phyloP scores from a whole-genome alignment of 2,329 filamentous ascomycete species.

The Tetracladium maxilliforme region DNA sequence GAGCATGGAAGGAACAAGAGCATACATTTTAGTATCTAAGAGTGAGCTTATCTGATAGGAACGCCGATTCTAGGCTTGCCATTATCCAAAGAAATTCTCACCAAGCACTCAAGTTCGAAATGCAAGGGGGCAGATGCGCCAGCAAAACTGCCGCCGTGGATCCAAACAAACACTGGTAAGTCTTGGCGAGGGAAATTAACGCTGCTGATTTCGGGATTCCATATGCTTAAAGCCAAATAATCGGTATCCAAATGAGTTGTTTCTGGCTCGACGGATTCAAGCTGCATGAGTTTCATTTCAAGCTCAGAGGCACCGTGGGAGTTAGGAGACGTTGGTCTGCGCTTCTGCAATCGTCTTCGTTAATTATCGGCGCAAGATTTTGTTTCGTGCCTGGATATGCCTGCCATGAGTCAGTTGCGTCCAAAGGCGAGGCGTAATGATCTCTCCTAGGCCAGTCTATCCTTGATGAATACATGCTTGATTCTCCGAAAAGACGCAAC shows the following conservation, averaged over 20 bases:
- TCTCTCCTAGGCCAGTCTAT: slow-evolving; percentile 17
- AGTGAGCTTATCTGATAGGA: no score
- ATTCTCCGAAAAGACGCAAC: slow-evolving; percentile 20
- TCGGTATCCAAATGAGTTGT: no score
- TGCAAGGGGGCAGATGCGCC: slow-evolving; percentile 36
- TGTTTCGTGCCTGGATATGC: slow-evolving; percentile 11
- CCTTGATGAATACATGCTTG: slow-evolving; percentile 18
- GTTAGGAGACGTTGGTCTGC: slow-evolving; percentile 30
- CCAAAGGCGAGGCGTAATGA: slow-evolving; percentile 12
- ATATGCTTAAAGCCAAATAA: no score
- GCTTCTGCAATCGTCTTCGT: slow-evolving; percentile 25
- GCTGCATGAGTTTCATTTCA: no score
- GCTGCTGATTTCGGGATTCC: slow-evolving; percentile 33
- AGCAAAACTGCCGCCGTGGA: slow-evolving; percentile 35
- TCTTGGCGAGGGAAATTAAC: slow-evolving; percentile 17
- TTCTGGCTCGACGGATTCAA: no score
- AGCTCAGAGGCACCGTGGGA: slow-evolving; percentile 24
- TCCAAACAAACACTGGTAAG: slow-evolving; percentile 34
- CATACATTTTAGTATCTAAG: no score
- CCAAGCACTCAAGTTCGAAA: slow-evolving; percentile 27
- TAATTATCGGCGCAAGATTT: slow-evolving; percentile 20
- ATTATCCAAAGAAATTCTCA: slow-evolving; percentile 24
- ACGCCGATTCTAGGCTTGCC: slow-evolving; percentile 29
- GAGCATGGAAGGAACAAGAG: no score
- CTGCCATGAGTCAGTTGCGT: slow-evolving; percentile 8